Conservation (phyloP, 345 rosid species). For the Populus tremula region DNA sequence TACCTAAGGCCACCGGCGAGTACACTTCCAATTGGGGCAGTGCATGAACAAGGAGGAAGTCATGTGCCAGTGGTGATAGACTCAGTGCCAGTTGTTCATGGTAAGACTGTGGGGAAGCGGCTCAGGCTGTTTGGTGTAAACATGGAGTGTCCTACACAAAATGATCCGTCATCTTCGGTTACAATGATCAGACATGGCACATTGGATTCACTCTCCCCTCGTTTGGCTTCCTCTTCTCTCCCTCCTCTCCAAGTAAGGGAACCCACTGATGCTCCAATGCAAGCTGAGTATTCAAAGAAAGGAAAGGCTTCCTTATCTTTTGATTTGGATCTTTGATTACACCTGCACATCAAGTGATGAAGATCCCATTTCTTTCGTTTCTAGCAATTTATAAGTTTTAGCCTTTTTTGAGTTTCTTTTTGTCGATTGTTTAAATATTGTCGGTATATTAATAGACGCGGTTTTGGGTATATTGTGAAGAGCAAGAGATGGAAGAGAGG, state of each 20-base stretch:
- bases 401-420: neutral
- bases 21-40: slow-evolving; percentile 29
- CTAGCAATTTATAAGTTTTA: neutral
- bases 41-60: slow-evolving; percentile 21
- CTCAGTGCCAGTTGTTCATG: slow-evolving; percentile 54
- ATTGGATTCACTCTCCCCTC: slow-evolving; percentile 32
- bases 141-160: slow-evolving; percentile 50
- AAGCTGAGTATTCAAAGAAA: slow-evolving; percentile 43
- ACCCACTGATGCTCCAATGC: slow-evolving; percentile 17
- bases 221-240: slow-evolving; percentile 24
- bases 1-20: slow-evolving; percentile 44
- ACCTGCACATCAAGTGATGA: slow-evolving; percentile 1
- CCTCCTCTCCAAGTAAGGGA: slow-evolving; percentile 15
- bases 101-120: slow-evolving; percentile 35
- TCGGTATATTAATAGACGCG: slow-evolving; percentile 17
- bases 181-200: slow-evolving; percentile 28
- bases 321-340: slow-evolving; percentile 56
- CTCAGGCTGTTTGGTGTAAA: slow-evolving; percentile 53
- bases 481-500: slow-evolving; percentile 7
- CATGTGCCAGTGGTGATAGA: slow-evolving; percentile 45
- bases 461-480: slow-evolving; percentile 30
- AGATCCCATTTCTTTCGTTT: slow-evolving; percentile 10
- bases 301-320: slow-evolving; percentile 68
- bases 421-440: slow-evolving; percentile 1
- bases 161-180: slow-evolving; percentile 35